Conservation (phyloP, 768 basidiomycete genomes). For the Pholiota microspora region DNA sequence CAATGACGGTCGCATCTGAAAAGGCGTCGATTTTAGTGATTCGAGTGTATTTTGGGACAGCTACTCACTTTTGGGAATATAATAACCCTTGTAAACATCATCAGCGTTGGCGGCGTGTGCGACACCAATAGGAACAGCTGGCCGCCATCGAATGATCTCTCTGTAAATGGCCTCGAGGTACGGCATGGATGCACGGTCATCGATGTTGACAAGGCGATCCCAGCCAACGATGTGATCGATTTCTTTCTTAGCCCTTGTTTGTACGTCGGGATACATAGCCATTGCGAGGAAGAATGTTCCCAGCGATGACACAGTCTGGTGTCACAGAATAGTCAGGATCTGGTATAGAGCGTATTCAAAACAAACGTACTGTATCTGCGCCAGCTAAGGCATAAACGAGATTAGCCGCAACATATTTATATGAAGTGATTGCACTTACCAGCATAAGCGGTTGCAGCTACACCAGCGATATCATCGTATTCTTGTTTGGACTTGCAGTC, state of each 20-base stretch:
- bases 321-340: background rate
- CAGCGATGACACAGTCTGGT: background rate
- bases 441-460: background rate
- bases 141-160: conserved; percentile 4
- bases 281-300: conserved; percentile 1
- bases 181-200: background rate
- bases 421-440: background rate
- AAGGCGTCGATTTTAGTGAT: background rate
- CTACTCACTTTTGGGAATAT: conserved; percentile 1
- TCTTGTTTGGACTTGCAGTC: background rate
- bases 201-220: background rate
- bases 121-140: background rate
- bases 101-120: background rate
- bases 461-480: background rate
- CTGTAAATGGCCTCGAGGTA: background rate
- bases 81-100: conserved; percentile 6
- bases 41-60: no score
- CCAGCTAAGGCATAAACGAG: background rate
- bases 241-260: background rate
- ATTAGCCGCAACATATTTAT: background rate
- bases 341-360: background rate
- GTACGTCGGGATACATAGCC: background rate
- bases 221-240: background rate
- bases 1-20: background rate
- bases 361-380: conserved; percentile 1